Percentiles rank a stretch among this genome's conserved stretches.
These are phyloP conservation scores for Penicillium cinerascens DNA, from an alignment of 495 filamentous ascomycete genomes.

Conservation along the genomic window DNA sequence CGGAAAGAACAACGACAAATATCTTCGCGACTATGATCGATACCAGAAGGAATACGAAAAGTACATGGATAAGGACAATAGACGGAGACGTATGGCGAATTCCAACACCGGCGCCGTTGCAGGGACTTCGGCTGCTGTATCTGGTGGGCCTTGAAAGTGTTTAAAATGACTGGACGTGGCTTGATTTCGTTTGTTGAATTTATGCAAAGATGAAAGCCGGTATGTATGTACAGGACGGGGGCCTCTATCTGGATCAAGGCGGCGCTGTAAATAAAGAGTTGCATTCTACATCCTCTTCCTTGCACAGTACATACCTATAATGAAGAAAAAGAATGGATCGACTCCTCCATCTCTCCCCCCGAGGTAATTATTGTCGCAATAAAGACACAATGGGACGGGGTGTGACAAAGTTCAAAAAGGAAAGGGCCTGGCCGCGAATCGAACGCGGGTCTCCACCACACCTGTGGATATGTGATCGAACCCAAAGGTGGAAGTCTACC, in stretches of 20 bases:
- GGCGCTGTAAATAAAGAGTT: too few species aligned
- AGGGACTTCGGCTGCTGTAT: not conserved
- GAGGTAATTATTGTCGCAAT: too few species aligned
- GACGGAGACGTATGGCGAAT: not conserved
- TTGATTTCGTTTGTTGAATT: too few species aligned
- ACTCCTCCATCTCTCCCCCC: too few species aligned
- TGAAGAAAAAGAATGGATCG: too few species aligned
- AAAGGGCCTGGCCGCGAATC: not conserved
- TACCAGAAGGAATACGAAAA: not conserved
- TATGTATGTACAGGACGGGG: too few species aligned
- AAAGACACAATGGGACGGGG: too few species aligned
- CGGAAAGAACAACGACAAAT: not conserved
- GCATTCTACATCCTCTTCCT: too few species aligned
- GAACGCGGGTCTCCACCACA: not conserved
- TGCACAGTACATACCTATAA: too few species aligned
- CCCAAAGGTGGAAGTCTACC: not conserved
- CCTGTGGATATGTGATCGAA: not conserved
- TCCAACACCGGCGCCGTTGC: not conserved
- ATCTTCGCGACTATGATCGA: not conserved
- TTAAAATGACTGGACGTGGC: not conserved
- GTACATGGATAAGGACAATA: not conserved
- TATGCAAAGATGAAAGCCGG: too few species aligned
- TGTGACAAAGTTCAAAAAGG: not conserved
- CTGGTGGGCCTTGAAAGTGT: not conserved
- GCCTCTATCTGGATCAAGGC: too few species aligned